Base-by-base conservation (phyloP, 768 basidiomycete species). In the Boletus barrowsii region DNA sequence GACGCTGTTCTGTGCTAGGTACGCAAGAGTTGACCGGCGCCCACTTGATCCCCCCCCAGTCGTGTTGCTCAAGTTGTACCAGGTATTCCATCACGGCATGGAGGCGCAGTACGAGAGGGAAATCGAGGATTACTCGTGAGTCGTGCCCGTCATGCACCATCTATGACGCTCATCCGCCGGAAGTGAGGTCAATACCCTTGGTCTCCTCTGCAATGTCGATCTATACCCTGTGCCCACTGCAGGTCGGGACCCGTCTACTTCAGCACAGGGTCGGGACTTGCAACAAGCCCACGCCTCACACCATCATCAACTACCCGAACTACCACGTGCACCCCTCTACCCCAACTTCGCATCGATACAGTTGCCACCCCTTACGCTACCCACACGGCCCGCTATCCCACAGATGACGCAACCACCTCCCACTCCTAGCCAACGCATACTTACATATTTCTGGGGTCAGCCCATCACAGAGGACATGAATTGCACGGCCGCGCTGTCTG, bases 181-280 rank as follows among this genome's bases (percentile, higher is more conserved):
- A 62, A 89, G 88, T 41, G 79, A 81, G 40, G 68, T 86, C 42
- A 80, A 84, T 51, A 74, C 75, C n/a, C 75, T 82, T 30, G 90
- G 89, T 3, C 75, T 90, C 13, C 66, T 92, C 15, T 90, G 90
- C 68, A 87, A 84, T 3, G 87, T 88, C 39, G 90, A 91, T 69
- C 75, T 92, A 17, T 88, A 88, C 57, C 85, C 84, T 5, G 79
- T 88, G 9, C 75, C 78, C 51, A 55, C 53, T 32, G 35, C 60
- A 58, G 40, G 46, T 11, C 61, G 60, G 20, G 37, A 59, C 9
- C 35, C 47, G 10, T 40, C 45, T 44, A 36, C 43, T 26, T 33
- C 53, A 29, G 41, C 32, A 9, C 58, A 51, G 22, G 42, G 37
- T 36, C 59, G 41, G 22, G 49, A 52, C 33, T 64, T 57, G 26